Base-by-base conservation (phyloP, 768 basidiomycete species). In the Macrolepiota fuliginosa region DNA sequence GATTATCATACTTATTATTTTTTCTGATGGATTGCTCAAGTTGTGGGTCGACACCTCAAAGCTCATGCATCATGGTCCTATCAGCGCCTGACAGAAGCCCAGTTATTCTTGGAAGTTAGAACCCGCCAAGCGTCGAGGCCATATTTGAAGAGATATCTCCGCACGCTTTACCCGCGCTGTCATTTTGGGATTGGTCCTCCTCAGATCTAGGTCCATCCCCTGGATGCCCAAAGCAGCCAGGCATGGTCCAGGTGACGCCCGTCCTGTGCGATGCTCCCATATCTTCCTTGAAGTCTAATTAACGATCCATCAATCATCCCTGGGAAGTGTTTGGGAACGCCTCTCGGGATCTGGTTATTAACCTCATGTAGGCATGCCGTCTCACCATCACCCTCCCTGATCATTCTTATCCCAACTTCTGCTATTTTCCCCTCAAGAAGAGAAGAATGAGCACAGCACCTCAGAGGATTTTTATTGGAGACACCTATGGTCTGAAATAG, bases 401-500 rank as follows among this genome's bases (percentile, higher is more conserved):
- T 27, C 47, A 27, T 49, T 12, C 24, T 24, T 27, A 19, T 49
- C 47, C 25, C 24, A 4, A 24, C 25, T 25, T 12, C 4, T 53
- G 32, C 47, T 24, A 49, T 19, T 49, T 49, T 24, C 24, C 32
- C 53, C 42, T 37, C n/a, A 54, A 35, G 46, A 47, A 39, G 19
- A 24, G 24, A 42, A 49, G 15, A 13, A 61, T 61, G 60, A 53
- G 25, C 15, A n/a, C 37, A 4, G 36, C 11, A 4, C 24, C 46
- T 15, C 60, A 32, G 9, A 32, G 45, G 19, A 49, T 64, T 22
- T 35, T 29, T 22, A 66, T 71, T 35, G 64, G 66, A 46, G 65
- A 67, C 58, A 71, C 70, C 17, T 70, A 69, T 27, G 69, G 70
- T 70, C 32, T 45, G 46, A 42, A 42, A 50, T 3, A 32, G 24